Conservation (phyloP, 768 basidiomycete species). For the Serendipita sp. region DNA sequence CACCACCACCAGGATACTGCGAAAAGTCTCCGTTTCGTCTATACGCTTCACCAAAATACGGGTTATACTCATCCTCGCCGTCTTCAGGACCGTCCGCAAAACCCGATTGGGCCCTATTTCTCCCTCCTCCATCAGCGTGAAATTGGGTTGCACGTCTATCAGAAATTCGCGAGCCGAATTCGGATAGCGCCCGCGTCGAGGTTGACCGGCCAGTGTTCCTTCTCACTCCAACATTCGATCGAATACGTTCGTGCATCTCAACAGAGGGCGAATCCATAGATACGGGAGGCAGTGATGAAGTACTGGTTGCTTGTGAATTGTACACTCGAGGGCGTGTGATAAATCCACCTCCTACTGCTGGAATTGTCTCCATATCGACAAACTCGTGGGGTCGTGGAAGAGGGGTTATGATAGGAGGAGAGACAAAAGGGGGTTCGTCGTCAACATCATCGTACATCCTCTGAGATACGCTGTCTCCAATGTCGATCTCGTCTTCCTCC, state of each 20-base stretch:
- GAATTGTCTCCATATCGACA: conserved; percentile 69
- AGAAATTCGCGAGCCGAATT: too few species aligned
- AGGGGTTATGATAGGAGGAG: conserved; percentile 23
- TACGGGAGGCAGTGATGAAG: conserved; percentile 16
- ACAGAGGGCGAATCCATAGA: too few species aligned
- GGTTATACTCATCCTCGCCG: neutral
- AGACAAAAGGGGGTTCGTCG: conserved; percentile 20
- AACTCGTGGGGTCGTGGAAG: conserved; percentile 20
- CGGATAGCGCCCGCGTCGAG: too few species aligned
- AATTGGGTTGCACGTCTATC: too few species aligned
- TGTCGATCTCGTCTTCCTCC: conserved; percentile 20
- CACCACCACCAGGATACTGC: neutral
- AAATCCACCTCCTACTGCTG: conserved; percentile 81
- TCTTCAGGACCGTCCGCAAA: too few species aligned
- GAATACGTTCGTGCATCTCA: too few species aligned
- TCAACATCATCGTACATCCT: conserved; percentile 41
- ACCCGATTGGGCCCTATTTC: too few species aligned
- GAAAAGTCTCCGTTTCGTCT: neutral
- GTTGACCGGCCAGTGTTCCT: too few species aligned
- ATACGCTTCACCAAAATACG: neutral
- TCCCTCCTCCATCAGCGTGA: too few species aligned
- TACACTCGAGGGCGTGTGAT: conserved; percentile 71
- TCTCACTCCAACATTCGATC: too few species aligned
- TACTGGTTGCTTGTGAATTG: conserved; percentile 69
- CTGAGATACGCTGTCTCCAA: conserved; percentile 25